Evolutionary conservation across 371 early-diverging fungal genomes (phyloP).

Genomic region (Apophysomyces trapeziformis): DNA sequence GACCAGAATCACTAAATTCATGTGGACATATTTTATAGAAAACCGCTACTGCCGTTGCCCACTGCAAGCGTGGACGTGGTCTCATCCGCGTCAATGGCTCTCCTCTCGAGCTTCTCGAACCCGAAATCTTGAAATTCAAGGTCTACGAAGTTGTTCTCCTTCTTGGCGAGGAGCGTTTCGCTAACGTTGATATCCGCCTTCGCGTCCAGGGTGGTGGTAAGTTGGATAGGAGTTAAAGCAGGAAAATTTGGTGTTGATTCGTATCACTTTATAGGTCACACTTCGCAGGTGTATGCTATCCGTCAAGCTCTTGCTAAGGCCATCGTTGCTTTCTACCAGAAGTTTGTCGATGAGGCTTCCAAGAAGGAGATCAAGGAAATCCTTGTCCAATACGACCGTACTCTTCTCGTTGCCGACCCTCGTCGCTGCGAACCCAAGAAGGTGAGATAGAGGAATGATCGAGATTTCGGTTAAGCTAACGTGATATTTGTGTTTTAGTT

Average conservation of each 20-base stretch:
- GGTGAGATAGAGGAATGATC: constrained; percentile 17
- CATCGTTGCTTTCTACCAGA: constrained; percentile 98
- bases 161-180: constrained; percentile 93
- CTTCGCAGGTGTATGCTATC: constrained; percentile 96
- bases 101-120: constrained; percentile 93
- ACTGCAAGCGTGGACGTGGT: constrained; percentile 95
- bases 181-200: constrained; percentile 94
- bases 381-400: constrained; percentile 95
- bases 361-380: constrained; percentile 98
- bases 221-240: constrained; percentile 5
- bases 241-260: background rate
- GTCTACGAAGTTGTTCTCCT: constrained; percentile 97
- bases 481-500: constrained; percentile 53
- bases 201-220: constrained; percentile 96
- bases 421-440: constrained; percentile 99
- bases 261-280: constrained; percentile 52
- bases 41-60: constrained; percentile 97
- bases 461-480: background rate
- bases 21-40: constrained; percentile 65
- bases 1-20: background rate
- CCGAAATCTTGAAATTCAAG: constrained; percentile 95
- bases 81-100: constrained; percentile 96
- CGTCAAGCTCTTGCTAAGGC: constrained; percentile 99
- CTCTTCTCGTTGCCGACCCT: constrained; percentile 97
- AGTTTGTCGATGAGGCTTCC: constrained; percentile 96